Evolutionary conservation across 2,329 filamentous ascomycete genomes (phyloP).

Genomic region (Ophiostoma fasciatum): DNA sequence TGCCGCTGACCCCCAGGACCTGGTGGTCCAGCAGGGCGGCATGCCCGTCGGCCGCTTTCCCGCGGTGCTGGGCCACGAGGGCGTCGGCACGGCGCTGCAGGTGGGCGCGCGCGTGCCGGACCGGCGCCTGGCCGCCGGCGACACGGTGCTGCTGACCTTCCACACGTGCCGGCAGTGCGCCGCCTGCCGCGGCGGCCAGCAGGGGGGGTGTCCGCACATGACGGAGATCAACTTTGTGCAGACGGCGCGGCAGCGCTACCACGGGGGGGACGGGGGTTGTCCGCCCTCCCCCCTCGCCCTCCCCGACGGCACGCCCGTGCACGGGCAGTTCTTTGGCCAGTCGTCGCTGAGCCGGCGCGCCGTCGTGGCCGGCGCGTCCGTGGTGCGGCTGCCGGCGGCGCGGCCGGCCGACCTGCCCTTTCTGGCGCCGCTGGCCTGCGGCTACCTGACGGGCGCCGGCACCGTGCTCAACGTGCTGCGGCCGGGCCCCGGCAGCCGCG

Average conservation of each 20-base stretch:
- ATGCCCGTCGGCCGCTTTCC: constrained; percentile 1
- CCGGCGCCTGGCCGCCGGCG: not conserved
- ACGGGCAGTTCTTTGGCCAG: too few species aligned
- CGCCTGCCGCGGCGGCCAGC: not conserved
- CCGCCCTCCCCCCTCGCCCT: not conserved
- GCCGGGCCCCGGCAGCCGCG: constrained; percentile 11
- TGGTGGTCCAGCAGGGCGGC: not conserved
- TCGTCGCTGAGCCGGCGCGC: too few species aligned
- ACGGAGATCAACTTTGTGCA: not conserved
- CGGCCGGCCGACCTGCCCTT: not conserved
- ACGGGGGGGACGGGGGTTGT: too few species aligned
- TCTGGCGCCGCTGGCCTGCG: constrained; percentile 25
- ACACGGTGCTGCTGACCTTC: not conserved
- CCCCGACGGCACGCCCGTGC: not conserved
- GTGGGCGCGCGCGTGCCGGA: not conserved
- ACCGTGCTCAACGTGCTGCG: constrained; percentile 22
- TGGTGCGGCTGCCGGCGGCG: too few species aligned
- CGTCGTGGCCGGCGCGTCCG: too few species aligned
- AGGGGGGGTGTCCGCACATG: not conserved
- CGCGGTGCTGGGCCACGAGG: not conserved
- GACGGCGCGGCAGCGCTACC: not conserved
- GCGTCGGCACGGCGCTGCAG: not conserved
- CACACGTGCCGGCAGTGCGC: not conserved
- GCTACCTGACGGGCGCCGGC: constrained; percentile 26
- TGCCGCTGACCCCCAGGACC: not conserved